Conservation (phyloP, 495 filamentous ascomycete genomes). For the Physcia stellaris region DNA sequence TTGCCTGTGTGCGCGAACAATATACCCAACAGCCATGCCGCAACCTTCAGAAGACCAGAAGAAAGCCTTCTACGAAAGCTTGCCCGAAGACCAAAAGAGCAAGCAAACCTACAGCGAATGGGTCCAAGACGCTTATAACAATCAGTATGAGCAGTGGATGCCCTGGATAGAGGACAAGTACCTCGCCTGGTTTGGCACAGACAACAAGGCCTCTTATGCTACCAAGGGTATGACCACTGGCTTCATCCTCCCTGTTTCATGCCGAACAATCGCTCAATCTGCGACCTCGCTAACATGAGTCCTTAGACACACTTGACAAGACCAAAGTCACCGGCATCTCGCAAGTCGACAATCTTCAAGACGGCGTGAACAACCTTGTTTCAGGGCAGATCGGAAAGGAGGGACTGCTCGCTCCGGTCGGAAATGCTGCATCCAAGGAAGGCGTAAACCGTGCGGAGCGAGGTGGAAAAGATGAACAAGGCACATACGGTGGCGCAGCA, state of each 20-base stretch:
- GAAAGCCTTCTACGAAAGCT: constrained; percentile 3
- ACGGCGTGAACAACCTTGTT: constrained; percentile 42
- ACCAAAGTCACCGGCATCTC: constrained; percentile 49
- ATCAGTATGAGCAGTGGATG: constrained; percentile 59
- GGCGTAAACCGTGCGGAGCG: constrained; percentile 51
- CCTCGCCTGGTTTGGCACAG: constrained; percentile 53
- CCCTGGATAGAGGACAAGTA: constrained; percentile 64
- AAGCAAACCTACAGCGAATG: constrained; percentile 34
- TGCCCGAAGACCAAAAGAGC: constrained; percentile 7
- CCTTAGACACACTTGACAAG: constrained; percentile 45
- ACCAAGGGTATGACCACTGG: constrained; percentile 32
- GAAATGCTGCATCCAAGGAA: constrained; percentile 45
- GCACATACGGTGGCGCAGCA: constrained; percentile 27
- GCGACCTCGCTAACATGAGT: background rate
- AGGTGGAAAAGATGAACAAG: constrained; percentile 44
- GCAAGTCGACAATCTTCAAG: constrained; percentile 50
- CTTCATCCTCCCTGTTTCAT: background rate
- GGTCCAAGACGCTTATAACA: constrained; percentile 43
- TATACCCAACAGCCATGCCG: background rate
- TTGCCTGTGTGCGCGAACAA: too few relatives aligned
- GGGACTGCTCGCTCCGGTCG: constrained; percentile 45
- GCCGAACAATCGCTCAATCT: background rate
- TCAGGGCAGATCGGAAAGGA: constrained; percentile 49
- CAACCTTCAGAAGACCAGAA: constrained; percentile 5
- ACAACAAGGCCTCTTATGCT: constrained; percentile 57